A percentile compares a stretch with the other conserved stretches of the same genome.
Conservation (phyloP, 441 rosid species). For the Syzygium syzygioides region DNA sequence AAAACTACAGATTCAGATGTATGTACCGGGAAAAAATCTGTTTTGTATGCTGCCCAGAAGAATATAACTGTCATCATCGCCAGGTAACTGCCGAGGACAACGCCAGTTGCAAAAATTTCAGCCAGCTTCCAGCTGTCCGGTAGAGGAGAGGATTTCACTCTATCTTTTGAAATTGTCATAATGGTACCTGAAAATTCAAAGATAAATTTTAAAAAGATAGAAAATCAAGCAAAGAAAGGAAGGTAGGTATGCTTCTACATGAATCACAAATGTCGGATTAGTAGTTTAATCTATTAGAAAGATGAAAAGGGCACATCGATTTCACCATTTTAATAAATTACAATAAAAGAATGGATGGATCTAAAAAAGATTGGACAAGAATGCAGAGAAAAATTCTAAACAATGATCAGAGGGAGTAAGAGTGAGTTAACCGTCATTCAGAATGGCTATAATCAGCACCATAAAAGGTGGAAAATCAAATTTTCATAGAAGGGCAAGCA, state of each 20-base stretch:
- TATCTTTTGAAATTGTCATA: conserved; percentile 10
- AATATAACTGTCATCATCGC: conserved; percentile 9
- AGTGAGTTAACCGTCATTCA: conserved; percentile 1
- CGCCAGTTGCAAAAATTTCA: conserved; percentile 5
- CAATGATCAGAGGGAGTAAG: not conserved
- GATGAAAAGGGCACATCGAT: not conserved
- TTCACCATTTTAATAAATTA: not conserved
- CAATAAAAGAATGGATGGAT: not conserved
- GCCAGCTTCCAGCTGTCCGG: conserved; percentile 7
- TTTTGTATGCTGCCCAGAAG: conserved; percentile 14
- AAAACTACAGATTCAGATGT: not conserved
- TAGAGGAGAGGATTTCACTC: conserved; percentile 8
- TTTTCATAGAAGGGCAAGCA: conserved; percentile 6
- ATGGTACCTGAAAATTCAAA: conserved; percentile 7
- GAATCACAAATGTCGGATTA: not conserved
- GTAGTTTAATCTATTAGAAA: not conserved
- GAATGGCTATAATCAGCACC: conserved; percentile 10
- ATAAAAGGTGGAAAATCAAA: conserved; percentile 10
- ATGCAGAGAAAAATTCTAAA: not conserved
- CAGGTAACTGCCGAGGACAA: conserved; percentile 7
- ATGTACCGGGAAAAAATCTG: conserved; percentile 9
- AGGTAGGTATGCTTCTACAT: not conserved
- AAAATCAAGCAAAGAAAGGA: not conserved
- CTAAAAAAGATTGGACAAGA: not conserved
- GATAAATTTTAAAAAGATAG: not conserved